These are phyloP conservation scores for Tulasnella sp. DNA, from an alignment of 768 basidiomycete species.

Conservation along the genomic window DNA sequence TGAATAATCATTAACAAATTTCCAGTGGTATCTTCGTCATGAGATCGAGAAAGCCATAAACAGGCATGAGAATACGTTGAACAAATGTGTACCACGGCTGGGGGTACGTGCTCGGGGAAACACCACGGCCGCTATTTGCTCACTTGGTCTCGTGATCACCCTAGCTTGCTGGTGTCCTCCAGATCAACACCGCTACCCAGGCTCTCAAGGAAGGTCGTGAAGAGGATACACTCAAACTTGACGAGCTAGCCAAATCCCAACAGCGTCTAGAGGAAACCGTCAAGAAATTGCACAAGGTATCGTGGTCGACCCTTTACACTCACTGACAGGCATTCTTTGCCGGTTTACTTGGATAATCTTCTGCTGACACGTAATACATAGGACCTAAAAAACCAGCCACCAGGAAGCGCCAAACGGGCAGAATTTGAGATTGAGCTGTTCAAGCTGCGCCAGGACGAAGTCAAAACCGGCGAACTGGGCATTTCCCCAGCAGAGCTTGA, in stretches of 20 bases:
- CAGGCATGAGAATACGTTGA: background rate
- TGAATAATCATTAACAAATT: background rate
- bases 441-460: background rate
- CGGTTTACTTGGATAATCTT: background rate
- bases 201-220: slow-evolving; percentile 1
- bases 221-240: background rate
- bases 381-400: background rate
- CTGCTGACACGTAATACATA: background rate
- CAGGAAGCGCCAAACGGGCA: background rate
- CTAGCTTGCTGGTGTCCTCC: background rate
- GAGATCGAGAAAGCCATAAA: background rate
- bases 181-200: background rate
- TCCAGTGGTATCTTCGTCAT: background rate
- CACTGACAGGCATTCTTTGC: background rate
- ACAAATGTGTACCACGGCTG: background rate
- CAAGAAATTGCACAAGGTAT: background rate
- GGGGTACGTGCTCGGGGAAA: background rate
- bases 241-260: background rate
- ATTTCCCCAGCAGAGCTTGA: slow-evolving; percentile 2
- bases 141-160: background rate
- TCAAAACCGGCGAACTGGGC: background rate
- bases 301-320: background rate
- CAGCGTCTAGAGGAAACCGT: background rate
- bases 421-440: background rate
- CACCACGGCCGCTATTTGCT: background rate